These are phyloP conservation scores for Atalantia buxifolia DNA, from an alignment of 345 rosid genomes.

Conservation along the genomic window DNA sequence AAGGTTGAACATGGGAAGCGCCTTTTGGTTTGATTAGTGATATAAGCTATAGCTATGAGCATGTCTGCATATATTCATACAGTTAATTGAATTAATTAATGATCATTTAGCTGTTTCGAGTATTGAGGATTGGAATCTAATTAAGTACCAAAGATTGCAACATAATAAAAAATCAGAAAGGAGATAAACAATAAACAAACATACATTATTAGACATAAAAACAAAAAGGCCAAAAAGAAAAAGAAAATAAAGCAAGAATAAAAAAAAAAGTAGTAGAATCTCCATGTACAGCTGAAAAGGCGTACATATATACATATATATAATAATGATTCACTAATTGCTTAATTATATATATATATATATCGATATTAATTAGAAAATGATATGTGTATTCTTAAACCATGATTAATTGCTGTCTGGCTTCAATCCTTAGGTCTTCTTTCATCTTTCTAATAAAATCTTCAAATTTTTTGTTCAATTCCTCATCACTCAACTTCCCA, in stretches of 20 bases:
- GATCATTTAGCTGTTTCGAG: background rate
- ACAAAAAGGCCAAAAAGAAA: background rate
- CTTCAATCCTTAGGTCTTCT: slow-evolving; percentile 72
- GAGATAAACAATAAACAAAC: background rate
- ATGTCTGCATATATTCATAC: background rate
- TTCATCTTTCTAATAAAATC: slow-evolving; percentile 88
- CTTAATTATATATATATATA: background rate
- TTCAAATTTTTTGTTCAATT: slow-evolving; percentile 76
- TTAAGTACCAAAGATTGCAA: background rate
- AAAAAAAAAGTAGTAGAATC: background rate
- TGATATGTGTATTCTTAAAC: slow-evolving; percentile 16
- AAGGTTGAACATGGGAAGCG: background rate
- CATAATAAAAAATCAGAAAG: background rate
- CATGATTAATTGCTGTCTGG: slow-evolving; percentile 46
- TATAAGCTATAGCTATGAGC: background rate
- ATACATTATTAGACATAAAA: background rate
- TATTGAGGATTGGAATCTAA: background rate
- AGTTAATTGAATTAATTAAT: background rate
- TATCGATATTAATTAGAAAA: background rate
- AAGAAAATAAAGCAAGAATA: background rate
- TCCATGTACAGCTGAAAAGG: background rate
- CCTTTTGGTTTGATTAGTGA: background rate
- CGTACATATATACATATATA: too few relatives aligned
- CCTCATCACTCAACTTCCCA: slow-evolving; percentile 52
- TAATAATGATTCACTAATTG: background rate